Evolutionary conservation across 2,329 filamentous ascomycete species (phyloP), one percentile per base, ranked within the genome.

Genomic region (Penicillium aurantiogriseum): DNA sequence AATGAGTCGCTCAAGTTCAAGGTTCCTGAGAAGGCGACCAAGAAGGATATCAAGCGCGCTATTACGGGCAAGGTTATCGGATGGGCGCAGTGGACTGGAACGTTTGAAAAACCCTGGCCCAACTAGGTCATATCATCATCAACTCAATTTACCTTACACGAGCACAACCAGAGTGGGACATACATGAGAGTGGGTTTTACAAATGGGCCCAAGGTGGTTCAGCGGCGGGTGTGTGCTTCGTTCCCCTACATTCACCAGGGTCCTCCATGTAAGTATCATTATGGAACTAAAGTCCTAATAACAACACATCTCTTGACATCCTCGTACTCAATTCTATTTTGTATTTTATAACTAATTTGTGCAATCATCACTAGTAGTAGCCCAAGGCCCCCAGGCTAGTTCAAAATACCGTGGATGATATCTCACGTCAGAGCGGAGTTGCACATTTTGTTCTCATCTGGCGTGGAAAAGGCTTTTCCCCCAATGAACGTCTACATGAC

Each of bases 61-160:
- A 65, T 71, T 46, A 43, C 54, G 17, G 70, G 67, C 9, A 73
- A 72, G 36, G 63, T 75, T 4, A 53, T 69, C 8, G 70, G 65
- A 2, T 72, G 69, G 70, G 70, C 63, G 1, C 65, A 72, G 52
- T 74, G 72, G 71, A 58, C 66, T 23, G 72, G 69, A 5, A 51
- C 54, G 21, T 73, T 67, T 56, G 67, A 72, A 54, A 67, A 65
- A 11, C 60, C 64, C 0, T 69, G 67, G 65, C 58, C 67, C 6
- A 45, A 46, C 35, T 63, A 58, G 42, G 11, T 11, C 1, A 2
- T 19, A 9, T 17, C 1, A 2, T 19, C 29, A 19, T 10, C 4
- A 15, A 10, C 17, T 17, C 5, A 19, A 19, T 1, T 5, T 21
- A 1, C 2, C 21, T 11, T 33, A 27, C 11, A 36, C 7, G 4